Evolutionary conservation across 257 asterid genomes (phyloP).

Genomic region (Solanum appendiculatum): DNA sequence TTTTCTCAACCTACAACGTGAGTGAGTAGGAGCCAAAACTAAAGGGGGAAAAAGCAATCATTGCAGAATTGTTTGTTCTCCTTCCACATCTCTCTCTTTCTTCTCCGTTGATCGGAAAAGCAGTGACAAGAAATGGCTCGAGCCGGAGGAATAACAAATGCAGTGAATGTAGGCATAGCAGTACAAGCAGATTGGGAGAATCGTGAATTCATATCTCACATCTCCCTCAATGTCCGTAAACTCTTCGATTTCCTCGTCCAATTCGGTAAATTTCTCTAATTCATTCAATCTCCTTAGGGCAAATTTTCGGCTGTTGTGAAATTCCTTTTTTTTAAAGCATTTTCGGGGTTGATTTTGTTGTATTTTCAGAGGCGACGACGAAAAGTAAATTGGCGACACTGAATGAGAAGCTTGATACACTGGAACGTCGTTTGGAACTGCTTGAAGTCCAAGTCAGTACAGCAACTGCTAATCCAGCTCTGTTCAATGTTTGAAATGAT

Average conservation of each 20-base stretch:
- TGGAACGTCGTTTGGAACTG: slow-evolving; percentile 72
- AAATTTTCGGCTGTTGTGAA: not conserved
- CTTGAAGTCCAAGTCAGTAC: slow-evolving; percentile 84
- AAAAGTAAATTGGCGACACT: slow-evolving; percentile 57
- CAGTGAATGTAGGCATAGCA: slow-evolving; percentile 90
- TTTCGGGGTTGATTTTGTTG: not conserved
- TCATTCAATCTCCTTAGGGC: not conserved
- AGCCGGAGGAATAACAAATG: slow-evolving; percentile 88
- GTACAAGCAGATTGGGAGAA: slow-evolving; percentile 99
- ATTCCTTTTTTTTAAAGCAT: not conserved
- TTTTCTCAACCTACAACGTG: not conserved
- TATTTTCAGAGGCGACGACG: slow-evolving; percentile 62
- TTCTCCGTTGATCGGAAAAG: not conserved
- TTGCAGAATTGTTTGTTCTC: not conserved
- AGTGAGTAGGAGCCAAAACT: not conserved
- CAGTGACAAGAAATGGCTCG: slow-evolving; percentile 42
- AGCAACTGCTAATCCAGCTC: slow-evolving; percentile 80
- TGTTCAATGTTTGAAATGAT: slow-evolving; percentile 22
- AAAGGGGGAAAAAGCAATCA: not conserved
- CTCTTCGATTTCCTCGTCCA: slow-evolving; percentile 88
- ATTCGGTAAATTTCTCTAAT: slow-evolving; percentile 33
- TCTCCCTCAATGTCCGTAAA: slow-evolving; percentile 84
- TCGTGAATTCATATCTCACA: slow-evolving; percentile 79
- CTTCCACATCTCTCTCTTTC: not conserved
- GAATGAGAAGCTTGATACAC: slow-evolving; percentile 78